Base-by-base conservation (phyloP, 441 rosid genomes). In the Eutrema salsugineum region DNA sequence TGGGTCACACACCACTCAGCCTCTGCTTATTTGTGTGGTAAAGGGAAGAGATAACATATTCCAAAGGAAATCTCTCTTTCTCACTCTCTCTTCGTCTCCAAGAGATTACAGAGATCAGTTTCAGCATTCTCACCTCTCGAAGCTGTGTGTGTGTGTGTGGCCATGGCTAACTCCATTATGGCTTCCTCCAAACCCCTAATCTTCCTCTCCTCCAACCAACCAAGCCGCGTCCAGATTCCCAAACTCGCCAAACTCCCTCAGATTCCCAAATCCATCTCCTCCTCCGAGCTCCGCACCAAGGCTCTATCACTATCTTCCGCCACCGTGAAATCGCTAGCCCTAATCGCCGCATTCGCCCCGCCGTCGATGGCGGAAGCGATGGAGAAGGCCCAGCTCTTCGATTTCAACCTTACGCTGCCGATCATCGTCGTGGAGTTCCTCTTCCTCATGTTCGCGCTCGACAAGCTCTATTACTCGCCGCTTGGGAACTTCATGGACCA, bases 401-500 rank as follows among this genome's bases (percentile, higher is more conserved):
- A 94, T 72, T 94, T 91, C 91, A 85, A 94, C 81, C 74, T 94
- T 6, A 91, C 97, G 22, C 88, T 94, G 7, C 98, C 97, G 32
- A 88, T 91, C 71, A 90, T 94, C 77, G 85, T 84, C 80, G 92
- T 22, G 8, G 89, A 91, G 76, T 94, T 94, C 70, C 78, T 94
- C 68, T 32, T 88, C 71, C 85, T 94, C 57, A 94, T 91, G 99
- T 81, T 94, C 51, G 89, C 90, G 0, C 86, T 94, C 0, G 97
- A 94, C 88, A 91, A 90, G 78, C 10, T 90, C 54, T 94, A 84
- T 81, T 94, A 75, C 83, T 53, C 84, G 24, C 97, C 97, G 0
- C 84, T 91, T 0, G 99, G 99, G n/a, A 90, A 91, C 0, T 90
- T 91, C 85, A 91, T 94, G 97, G 99, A 91, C 63, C 66, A 80